Percentiles rank a stretch among this genome's conserved stretches.
These are phyloP conservation scores for Globisporangium middletonii DNA, from an alignment of 352 stramenopile species.

Conservation along the genomic window DNA sequence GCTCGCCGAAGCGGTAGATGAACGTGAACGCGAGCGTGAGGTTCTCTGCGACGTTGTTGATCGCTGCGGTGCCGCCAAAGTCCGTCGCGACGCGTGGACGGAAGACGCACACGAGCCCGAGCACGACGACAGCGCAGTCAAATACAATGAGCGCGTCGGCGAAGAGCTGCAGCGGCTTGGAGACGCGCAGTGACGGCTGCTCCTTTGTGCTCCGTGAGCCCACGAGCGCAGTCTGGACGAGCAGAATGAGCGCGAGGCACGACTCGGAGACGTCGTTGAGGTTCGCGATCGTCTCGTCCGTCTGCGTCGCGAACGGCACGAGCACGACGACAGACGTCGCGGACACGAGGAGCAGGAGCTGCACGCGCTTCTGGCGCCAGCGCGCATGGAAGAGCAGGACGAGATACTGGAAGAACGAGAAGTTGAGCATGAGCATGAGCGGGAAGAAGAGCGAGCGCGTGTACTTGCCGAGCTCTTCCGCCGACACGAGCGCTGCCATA, in stretches of 20 bases:
- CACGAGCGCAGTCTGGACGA: constrained; percentile 21
- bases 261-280: constrained; percentile 32
- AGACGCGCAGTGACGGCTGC: neutral
- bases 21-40: constrained; percentile 27
- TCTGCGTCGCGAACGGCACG: constrained; percentile 17
- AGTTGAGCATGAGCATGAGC: constrained; percentile 24
- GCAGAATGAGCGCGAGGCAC: constrained; percentile 23
- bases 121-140: constrained; percentile 12
- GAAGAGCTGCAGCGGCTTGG: constrained; percentile 10
- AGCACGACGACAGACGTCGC: constrained; percentile 18
- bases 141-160: constrained; percentile 25
- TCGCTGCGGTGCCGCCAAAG: constrained; percentile 8
- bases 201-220: neutral
- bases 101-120: constrained; percentile 21
- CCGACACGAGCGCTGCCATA: too few species aligned
- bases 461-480: constrained; percentile 6
- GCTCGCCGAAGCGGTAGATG: constrained; percentile 21
- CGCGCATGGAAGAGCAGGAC: constrained; percentile 21
- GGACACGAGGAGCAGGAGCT: constrained; percentile 18
- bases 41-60: constrained; percentile 21
- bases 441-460: constrained; percentile 19
- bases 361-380: constrained; percentile 20
- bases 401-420: constrained; percentile 32
- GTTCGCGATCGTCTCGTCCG: neutral
- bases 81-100: neutral